Base-by-base conservation (phyloP, 805 yeast species). In the Candida oleophila region DNA sequence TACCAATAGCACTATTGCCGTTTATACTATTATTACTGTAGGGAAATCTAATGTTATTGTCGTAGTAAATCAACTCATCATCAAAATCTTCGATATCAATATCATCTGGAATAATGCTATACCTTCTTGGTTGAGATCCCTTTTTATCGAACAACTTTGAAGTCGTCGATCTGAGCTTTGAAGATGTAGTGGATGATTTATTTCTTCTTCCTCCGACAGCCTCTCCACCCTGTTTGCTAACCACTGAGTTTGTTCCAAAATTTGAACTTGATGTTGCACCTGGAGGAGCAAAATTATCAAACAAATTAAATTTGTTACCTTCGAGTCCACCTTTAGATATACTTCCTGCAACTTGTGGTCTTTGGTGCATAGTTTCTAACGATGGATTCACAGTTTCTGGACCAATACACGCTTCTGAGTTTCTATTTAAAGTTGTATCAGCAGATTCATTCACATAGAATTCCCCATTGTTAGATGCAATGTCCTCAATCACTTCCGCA, bases 91-190 rank as follows among this genome's bases (percentile, higher is more conserved):
- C 85, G 38, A 73, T 73, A 51, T 75, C 81, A 16, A 71, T 74
- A 58, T 82, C 82, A 56, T 82, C 85, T 0, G 86, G 86, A 2
- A 82, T 78, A 18, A 86, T 87, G 18, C 90, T 83, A 56, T 86
- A 85, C 30, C 90, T 68, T 56, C 91, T 73, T 4, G 89, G 81
- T 41, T 83, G 86, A 0, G 85, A 80, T 1, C 89, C 90, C 54
- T 81, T 84, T 11, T 81, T 77, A 55, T 86, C 92, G 62, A 87
- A 86, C 4, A 86, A 65, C 50, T 83, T 83, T 1, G 90, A 84
- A 0, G 90, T 83, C 1, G 89, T 85, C 2, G 90, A 81, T 36
- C 87, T 63, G 39, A 82, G 65, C 43, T 76, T 81, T 1, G 75
- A 69, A 1, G 71, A 64, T 0, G 74, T 53, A 2, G 64, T 61